These are phyloP conservation scores for Leccinellum albellum DNA, from an alignment of 768 basidiomycete genomes.

Conservation along the genomic window DNA sequence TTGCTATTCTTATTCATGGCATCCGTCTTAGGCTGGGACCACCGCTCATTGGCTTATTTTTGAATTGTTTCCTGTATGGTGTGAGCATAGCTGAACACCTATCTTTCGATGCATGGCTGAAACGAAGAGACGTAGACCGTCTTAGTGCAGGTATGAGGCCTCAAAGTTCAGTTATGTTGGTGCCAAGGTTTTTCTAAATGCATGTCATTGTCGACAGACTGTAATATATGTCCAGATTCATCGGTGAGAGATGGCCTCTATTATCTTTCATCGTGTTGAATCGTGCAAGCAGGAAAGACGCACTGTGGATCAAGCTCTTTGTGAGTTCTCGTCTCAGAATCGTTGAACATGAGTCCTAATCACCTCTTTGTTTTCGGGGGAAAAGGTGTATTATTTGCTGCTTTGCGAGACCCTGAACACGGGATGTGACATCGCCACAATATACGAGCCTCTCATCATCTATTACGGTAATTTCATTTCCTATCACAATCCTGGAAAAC, in stretches of 20 bases:
- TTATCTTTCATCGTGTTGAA: not conserved
- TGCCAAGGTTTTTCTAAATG: not conserved
- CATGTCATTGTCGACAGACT: not conserved
- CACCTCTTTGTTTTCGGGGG: not conserved
- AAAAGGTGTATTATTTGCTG: constrained; percentile 40
- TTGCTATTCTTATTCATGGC: not conserved
- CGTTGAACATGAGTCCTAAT: not conserved
- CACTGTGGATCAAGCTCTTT: constrained; percentile 42
- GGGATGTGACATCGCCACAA: constrained; percentile 40
- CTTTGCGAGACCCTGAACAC: constrained; percentile 49
- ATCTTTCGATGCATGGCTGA: not conserved
- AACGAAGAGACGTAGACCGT: not conserved
- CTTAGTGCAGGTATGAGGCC: not conserved
- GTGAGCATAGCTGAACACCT: not conserved
- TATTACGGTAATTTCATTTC: constrained; percentile 37
- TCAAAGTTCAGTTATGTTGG: too few species aligned
- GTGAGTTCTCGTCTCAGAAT: constrained; percentile 26
- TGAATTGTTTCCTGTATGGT: not conserved
- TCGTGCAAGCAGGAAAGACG: constrained; percentile 34
- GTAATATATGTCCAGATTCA: constrained; percentile 26
- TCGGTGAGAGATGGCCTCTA: constrained; percentile 23
- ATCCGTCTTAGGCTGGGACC: not conserved
- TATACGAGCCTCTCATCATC: constrained; percentile 46
- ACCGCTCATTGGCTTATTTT: not conserved
- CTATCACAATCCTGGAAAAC: not conserved